Percentiles rank a stretch among this genome's conserved stretches.
Evolutionary conservation across 305 asterid species (phyloP).

Genomic region (Fraxinus velutina): DNA sequence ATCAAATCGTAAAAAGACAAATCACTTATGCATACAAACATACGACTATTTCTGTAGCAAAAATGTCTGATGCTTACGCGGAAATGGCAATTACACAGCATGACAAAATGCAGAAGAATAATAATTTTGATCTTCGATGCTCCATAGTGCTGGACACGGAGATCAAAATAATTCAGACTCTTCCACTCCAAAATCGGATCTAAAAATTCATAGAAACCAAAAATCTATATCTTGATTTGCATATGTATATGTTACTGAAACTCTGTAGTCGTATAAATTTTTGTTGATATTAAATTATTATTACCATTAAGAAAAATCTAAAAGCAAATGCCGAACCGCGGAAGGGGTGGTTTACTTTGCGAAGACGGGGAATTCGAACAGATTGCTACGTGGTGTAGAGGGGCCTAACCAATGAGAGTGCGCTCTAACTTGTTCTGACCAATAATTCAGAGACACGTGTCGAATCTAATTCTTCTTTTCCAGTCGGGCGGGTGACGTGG

Average conservation of each 20-base stretch:
- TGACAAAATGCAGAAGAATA: conserved; percentile 49
- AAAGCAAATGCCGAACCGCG: conserved; percentile 20
- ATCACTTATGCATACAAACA: not conserved
- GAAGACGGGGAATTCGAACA: conserved; percentile 13
- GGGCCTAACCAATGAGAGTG: conserved; percentile 55
- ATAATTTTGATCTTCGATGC: conserved; percentile 55
- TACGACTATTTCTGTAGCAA: not conserved
- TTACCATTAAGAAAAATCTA: not conserved
- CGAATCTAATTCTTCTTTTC: not conserved
- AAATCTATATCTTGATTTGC: not conserved
- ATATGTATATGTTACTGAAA: not conserved
- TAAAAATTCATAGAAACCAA: conserved; percentile 6
- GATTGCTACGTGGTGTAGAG: conserved; percentile 48
- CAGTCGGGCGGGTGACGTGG: not conserved
- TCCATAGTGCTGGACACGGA: conserved; percentile 55
- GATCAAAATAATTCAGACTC: conserved; percentile 31
- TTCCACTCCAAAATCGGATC: conserved; percentile 34
- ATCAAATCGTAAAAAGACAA: not conserved
- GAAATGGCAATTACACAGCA: conserved; percentile 57
- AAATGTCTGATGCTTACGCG: conserved; percentile 50
- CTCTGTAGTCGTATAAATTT: not conserved
- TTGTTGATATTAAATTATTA: not conserved
- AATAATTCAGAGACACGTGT: conserved; percentile 30
- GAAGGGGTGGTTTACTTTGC: conserved; percentile 28
- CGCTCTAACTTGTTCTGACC: conserved; percentile 23